Evolutionary conservation across 805 yeast genomes (phyloP).

Genomic region (Vanderwaltozyma tropicalis): DNA sequence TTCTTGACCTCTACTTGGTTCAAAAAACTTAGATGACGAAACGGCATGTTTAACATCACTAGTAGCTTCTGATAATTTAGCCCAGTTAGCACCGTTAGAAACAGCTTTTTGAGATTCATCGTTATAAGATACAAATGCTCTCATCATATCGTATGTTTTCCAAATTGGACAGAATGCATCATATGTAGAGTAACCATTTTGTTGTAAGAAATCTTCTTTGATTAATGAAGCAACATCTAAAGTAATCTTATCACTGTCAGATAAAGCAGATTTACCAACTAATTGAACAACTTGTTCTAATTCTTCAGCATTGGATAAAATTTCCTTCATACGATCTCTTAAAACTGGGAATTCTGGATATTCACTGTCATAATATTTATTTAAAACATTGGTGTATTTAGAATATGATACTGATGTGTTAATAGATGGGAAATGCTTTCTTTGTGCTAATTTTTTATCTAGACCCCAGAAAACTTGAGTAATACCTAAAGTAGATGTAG

Average conservation of each 20-base stretch:
- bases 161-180: conserved; percentile 99
- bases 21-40: conserved; percentile 89
- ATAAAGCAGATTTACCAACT: conserved; percentile 96
- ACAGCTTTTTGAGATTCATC: conserved; percentile 98
- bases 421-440: conserved; percentile 99
- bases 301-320: conserved; percentile 93
- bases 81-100: conserved; percentile 89
- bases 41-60: conserved; percentile 87
- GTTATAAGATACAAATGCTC: conserved; percentile 77
- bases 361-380: conserved; percentile 72
- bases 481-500: conserved; percentile 95
- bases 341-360: conserved; percentile 86
- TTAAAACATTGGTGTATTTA: conserved; percentile 81
- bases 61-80: conserved; percentile 81
- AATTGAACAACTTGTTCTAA: conserved; percentile 98
- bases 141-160: conserved; percentile 99
- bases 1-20: conserved; percentile 84
- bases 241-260: conserved; percentile 94
- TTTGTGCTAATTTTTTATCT: conserved; percentile 97
- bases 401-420: conserved; percentile 95
- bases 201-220: conserved; percentile 97
- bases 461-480: conserved; percentile 99
- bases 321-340: conserved; percentile 89
- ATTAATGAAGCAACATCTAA: conserved; percentile 84
- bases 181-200: conserved; percentile 95